Base-by-base conservation (phyloP, 805 yeast genomes). In the Kregervanrija delftensis region DNA sequence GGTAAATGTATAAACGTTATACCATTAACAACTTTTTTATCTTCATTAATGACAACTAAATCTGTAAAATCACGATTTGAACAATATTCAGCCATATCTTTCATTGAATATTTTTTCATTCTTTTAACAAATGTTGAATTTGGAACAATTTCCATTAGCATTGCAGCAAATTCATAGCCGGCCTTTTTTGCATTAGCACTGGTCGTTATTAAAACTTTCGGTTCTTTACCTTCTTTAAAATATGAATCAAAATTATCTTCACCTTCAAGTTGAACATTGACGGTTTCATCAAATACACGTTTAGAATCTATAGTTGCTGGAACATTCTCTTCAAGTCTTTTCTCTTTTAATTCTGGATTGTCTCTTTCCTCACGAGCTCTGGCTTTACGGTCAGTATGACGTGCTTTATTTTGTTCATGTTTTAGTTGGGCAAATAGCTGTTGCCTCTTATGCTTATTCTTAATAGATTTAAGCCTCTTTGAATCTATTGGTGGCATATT, bases 1-100 rank as follows among this genome's bases (percentile, higher is more conserved):
- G 99, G 99, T 47, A 93, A 72, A 67, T 93, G 96, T 46, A 93
- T 83, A 58, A 93, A 86, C 1, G 98, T 88, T 46, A 93, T 67
- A 2, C 99, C 99, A 43, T 86, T 90, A 34, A 93, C 95, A 50
- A 74, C 76, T 65, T 91, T 93, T 66, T 90, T 90, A 66, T 88
- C 96, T 65, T 93, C 99, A 62, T 93, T 93, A 48, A 93, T 79
- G 40, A 93, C 89, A 30, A 93, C 69, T 56, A 93, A 68, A 59
- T 90, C 96, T 0, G 97, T 90, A 66, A 76, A 93, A 15, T 82
- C 91, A 59, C 98, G 71, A 59, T 85, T 86, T 35, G 79, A 62
- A 64, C 96, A 86, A 55, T 80, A 79, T 47, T 79, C 78, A 11
- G 95, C 88, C 76, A 93, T 93, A 41, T 88, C 96, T 52, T 83